phyloP scores from a whole-genome alignment of 306 rosid genomes.

The Medicago truncatula region DNA sequence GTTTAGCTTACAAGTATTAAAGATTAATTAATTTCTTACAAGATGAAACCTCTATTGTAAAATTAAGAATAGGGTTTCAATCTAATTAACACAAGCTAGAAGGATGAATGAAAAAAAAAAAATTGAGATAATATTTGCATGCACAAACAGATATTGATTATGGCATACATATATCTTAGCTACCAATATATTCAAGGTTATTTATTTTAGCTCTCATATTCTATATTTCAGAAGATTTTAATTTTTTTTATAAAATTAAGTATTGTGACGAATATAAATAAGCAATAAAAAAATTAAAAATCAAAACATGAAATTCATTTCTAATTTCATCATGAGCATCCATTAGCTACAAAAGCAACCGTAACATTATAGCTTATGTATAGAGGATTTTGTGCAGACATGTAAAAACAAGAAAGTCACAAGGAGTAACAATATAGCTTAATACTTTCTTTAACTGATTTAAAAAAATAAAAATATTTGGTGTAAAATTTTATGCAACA shows the following conservation, averaged over 20 bases:
- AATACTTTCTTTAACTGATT: too few species aligned
- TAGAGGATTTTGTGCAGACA: too few species aligned
- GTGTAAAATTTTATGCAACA: too few species aligned
- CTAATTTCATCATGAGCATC: not conserved
- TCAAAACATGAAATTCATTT: not conserved
- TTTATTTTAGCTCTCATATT: too few species aligned
- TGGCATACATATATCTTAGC: not conserved
- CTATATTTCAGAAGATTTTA: too few species aligned
- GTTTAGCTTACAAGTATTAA: not conserved
- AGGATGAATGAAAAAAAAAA: not conserved
- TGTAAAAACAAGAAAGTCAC: too few species aligned
- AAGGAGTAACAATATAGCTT: too few species aligned
- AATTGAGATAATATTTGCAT: not conserved
- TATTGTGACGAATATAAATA: not conserved
- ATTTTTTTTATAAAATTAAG: not conserved
- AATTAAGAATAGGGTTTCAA: not conserved
- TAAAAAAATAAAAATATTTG: too few species aligned
- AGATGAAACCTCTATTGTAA: not conserved
- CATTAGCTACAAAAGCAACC: too few species aligned
- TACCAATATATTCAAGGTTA: too few species aligned
- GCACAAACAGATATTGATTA: not conserved
- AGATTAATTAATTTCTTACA: not conserved
- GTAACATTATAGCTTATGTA: too few species aligned
- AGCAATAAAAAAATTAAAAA: not conserved
- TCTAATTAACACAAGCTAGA: not conserved